These are phyloP conservation scores for Melampsora larici-populina DNA, from an alignment of 1,284 basidiomycete genomes.

Conservation along the genomic window DNA sequence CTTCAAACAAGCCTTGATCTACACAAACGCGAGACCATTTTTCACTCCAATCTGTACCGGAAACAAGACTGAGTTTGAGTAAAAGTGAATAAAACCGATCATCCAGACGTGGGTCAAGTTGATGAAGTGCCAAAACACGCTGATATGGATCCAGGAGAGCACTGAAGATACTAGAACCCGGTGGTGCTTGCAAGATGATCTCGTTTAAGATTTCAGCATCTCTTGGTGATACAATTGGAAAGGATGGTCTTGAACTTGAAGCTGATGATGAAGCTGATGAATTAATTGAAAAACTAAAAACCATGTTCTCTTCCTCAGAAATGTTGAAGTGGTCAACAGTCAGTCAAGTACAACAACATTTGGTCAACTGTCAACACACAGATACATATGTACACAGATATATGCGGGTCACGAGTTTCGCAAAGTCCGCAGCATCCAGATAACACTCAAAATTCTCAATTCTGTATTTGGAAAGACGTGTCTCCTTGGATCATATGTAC, in stretches of 20 bases:
- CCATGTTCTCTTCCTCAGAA: not conserved
- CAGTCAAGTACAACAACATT: too few species aligned
- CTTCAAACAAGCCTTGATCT: constrained; percentile 11
- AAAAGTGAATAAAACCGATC: constrained; percentile 24
- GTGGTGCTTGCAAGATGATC: constrained; percentile 6
- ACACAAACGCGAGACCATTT: constrained; percentile 14
- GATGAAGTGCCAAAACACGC: not conserved
- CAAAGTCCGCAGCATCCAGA: too few species aligned
- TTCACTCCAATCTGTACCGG: constrained; percentile 20
- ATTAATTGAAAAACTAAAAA: constrained; percentile 17
- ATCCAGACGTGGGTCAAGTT: constrained; percentile 3
- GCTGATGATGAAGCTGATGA: constrained; percentile 11
- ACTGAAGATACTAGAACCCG: not conserved
- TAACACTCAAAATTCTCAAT: too few species aligned
- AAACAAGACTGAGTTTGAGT: constrained; percentile 24
- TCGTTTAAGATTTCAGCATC: constrained; percentile 17
- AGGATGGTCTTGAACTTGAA: constrained; percentile 10
- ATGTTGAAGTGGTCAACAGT: too few species aligned
- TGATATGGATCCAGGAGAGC: not conserved
- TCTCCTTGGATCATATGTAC: too few species aligned
- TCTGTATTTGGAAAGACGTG: too few species aligned
- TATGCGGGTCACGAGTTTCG: too few species aligned
- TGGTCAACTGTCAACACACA: too few species aligned
- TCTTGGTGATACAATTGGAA: constrained; percentile 8
- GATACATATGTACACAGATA: too few species aligned